These are phyloP conservation scores for Ettlia oleoabundans DNA, from an alignment of 139 green algal genomes.

Conservation along the genomic window DNA sequence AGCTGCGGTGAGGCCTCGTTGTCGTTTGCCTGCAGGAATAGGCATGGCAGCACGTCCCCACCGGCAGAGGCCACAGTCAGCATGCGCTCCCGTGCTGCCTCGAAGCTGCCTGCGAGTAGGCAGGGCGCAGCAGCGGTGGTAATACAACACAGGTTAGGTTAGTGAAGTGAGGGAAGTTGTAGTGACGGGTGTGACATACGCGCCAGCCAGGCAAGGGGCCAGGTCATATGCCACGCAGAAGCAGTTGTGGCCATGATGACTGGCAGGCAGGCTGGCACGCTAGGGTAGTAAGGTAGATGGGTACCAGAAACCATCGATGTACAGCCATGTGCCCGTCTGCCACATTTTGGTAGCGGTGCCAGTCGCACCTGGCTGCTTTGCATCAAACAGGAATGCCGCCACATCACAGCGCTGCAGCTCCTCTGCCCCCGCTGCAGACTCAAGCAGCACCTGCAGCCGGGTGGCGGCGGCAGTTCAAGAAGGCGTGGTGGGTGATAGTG, in stretches of 20 bases:
- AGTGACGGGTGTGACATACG: no score
- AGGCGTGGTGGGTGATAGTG: no score
- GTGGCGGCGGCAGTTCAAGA: not conserved
- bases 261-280: no score
- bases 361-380: slow-evolving; percentile 24
- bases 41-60: slow-evolving; percentile 67
- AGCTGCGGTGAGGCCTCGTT: slow-evolving; percentile 46
- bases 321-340: no score
- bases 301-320: no score
- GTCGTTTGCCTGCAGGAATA: slow-evolving; percentile 69
- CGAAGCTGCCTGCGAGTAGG: slow-evolving; percentile 19
- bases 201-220: no score
- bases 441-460: slow-evolving; percentile 33
- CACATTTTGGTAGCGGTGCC: no score
- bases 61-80: slow-evolving; percentile 40
- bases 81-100: slow-evolving; percentile 31
- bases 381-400: slow-evolving; percentile 76
- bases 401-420: slow-evolving; percentile 55
- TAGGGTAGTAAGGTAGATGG: no score
- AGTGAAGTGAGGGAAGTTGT: no score
- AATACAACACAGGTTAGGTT: no score
- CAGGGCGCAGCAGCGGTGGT: not conserved
- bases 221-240: no score
- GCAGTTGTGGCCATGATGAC: no score
- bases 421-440: not conserved